Evolutionary conservation across 768 basidiomycete genomes (phyloP), one percentile per base, ranked within the genome.

Genomic region (Tubosaeta sp.): DNA sequence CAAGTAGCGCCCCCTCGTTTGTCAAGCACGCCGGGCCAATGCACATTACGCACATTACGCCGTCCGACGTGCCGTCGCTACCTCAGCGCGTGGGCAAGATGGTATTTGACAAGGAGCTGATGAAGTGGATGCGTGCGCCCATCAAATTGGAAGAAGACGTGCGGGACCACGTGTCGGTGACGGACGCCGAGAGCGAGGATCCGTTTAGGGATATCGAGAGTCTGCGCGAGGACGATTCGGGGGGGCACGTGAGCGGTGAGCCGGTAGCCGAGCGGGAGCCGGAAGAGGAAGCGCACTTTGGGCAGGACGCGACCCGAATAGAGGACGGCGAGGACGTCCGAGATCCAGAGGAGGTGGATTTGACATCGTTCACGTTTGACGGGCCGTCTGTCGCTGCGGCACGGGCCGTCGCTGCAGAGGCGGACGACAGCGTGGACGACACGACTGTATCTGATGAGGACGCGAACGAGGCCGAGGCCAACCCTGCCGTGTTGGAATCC

Each of bases 121-220:
- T 91, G 86, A 82, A 79, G 58, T 95, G 93, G 93, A 83, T 91
- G 48, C 87, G 84, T 71, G 80, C 74, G 24, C 74, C 77, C 1
- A 72, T 73, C 62, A 68, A 21, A 65, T 65, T 2, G 71, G 55
- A 38, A 19, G 67, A 70, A 48, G 67, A 69, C 35, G 54, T 66
- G 22, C 59, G 49, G 50, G 57, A 72, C 57, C 54, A 71, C 50
- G 49, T 64, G 47, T 47, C 62, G 47, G 54, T 64, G 55, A 58
- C 67, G 65, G 53, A 61, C 72, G 74, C 78, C 36, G 75, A 78
- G 38, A 89, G 87, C 54, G 90, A 91, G 58, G 94, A 97, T 71
- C 89, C 91, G 8, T 97, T 97, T 69, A 81, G 82, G 29, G 94
- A 94, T 59, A 87, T 97, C 48, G 94, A 95, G 63, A 93, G 91